These are phyloP conservation scores for Solanum peruvianum DNA, from an alignment of 257 asterid species.

Conservation along the genomic window DNA sequence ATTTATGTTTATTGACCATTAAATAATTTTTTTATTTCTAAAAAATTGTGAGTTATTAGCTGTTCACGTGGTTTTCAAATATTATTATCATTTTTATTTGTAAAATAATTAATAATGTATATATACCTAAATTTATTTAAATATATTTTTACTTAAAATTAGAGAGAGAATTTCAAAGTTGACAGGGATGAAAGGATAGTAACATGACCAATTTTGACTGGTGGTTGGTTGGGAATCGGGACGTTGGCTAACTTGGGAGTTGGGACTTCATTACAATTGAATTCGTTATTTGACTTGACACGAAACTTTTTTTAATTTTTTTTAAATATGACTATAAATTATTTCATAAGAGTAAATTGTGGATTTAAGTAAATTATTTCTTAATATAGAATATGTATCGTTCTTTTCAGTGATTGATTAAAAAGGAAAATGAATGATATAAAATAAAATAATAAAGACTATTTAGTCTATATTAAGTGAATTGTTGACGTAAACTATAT, in stretches of 20 bases:
- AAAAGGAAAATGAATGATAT: too few relatives aligned
- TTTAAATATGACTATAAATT: too few relatives aligned
- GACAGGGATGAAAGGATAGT: neutral
- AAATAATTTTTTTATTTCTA: too few relatives aligned
- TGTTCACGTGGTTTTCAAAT: neutral
- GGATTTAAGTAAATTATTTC: accelerated
- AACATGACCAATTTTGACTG: neutral
- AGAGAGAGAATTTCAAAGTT: neutral
- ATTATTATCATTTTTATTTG: too few relatives aligned
- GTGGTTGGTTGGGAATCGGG: neutral
- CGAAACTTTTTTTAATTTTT: accelerated
- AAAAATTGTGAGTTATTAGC: neutral
- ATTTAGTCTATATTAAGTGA: too few relatives aligned
- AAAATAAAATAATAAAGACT: accelerated
- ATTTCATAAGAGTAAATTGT: too few relatives aligned
- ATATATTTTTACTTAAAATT: neutral
- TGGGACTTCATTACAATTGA: too few relatives aligned
- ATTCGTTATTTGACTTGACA: accelerated
- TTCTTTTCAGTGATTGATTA: accelerated
- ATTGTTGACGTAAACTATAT: too few relatives aligned
- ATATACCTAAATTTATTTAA: neutral
- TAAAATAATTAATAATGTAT: too few relatives aligned
- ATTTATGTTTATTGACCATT: too few relatives aligned
- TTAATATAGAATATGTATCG: too few relatives aligned
- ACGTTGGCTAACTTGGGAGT: neutral